Percentiles rank a stretch among this genome's conserved stretches.
phyloP scores from a whole-genome alignment of 768 basidiomycete genomes.

The Rubroboletus satanas region DNA sequence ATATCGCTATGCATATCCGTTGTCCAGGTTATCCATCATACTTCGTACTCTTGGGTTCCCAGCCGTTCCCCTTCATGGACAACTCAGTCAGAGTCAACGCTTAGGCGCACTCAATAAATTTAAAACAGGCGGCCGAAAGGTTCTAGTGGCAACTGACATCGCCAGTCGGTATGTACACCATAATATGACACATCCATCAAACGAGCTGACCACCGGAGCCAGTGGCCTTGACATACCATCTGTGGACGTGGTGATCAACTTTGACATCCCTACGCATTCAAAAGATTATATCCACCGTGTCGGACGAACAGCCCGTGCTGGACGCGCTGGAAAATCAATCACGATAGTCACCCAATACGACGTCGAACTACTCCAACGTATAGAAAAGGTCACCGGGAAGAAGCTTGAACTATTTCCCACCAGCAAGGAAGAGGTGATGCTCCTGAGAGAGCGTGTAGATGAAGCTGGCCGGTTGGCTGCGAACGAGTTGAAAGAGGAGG shows the following conservation, averaged over 20 bases:
- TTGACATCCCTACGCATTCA: conserved; percentile 94
- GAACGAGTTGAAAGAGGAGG: conserved; percentile 78
- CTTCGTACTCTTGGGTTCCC: conserved; percentile 89
- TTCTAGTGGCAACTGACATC: conserved; percentile 95
- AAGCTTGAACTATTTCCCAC: conserved; percentile 87
- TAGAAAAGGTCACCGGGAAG: conserved; percentile 88
- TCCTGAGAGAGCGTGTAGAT: conserved; percentile 83
- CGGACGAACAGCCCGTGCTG: conserved; percentile 95
- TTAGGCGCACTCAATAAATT: conserved; percentile 93
- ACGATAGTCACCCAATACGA: conserved; percentile 99
- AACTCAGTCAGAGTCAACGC: conserved; percentile 89
- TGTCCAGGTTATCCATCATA: conserved; percentile 73
- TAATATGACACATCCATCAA: not conserved
- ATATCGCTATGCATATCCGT: not conserved
- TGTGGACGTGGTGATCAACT: conserved; percentile 97
- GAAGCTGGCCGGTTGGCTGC: conserved; percentile 80
- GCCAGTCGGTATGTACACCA: conserved; percentile 69
- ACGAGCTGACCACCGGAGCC: conserved; percentile 1
- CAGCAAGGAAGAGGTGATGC: conserved; percentile 83
- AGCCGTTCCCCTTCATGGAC: conserved; percentile 93
- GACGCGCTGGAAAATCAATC: conserved; percentile 94
- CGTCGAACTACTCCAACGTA: conserved; percentile 92
- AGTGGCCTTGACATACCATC: conserved; percentile 94
- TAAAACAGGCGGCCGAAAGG: conserved; percentile 86
- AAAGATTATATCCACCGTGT: conserved; percentile 99